Evolutionary conservation across 148 eudicot species (phyloP), one percentile per base, ranked within the genome.

Genomic region (Persicaria tinctoria): DNA sequence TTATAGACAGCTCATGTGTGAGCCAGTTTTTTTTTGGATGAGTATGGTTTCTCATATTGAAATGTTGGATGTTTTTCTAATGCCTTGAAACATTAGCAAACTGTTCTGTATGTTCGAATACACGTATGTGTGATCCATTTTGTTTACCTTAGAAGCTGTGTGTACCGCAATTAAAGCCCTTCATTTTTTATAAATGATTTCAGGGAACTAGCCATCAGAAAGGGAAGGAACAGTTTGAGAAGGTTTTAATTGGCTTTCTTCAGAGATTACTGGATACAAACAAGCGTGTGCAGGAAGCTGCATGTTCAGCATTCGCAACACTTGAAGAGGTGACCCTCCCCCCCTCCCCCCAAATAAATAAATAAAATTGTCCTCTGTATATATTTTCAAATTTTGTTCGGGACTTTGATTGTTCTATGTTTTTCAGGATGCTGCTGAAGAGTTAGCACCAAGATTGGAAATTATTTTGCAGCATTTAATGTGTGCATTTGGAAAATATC

Each of bases 281-380:
- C 85, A 95, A 95, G 85, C 90, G 97, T 75, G 98, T 95, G 76
- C 98, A 95, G 79, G 98, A 92, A 84, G 98, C 98, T 75, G 97
- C 98, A 46, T 95, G 98, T 83, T 95, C 98, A 66, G 98, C 98
- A 72, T 92, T 95, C 86, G 93, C 98, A 45, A 92, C 96, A 45
- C 89, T 95, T 69, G 98, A 95, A 86, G 98, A 95, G 98, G 98
- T 95, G 68, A 68, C 70, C 16, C 54, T 16, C 41, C 12, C 14
- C 9, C 10, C 16, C 38, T 1, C 27, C 8, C 14, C 16, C 45
- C 5, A 20, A 20, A 20, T 20, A 20, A 20, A 20, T 20, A 20
- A 23, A 23, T 23, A 32, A 32, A 32, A 32, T 32, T 32, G 41
- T 32, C 41, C 41, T 10, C 4, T 27, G 45, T 32, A 0, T 11